phyloP scores from a whole-genome alignment of 495 filamentous ascomycete species.

The Xylaria curta region DNA sequence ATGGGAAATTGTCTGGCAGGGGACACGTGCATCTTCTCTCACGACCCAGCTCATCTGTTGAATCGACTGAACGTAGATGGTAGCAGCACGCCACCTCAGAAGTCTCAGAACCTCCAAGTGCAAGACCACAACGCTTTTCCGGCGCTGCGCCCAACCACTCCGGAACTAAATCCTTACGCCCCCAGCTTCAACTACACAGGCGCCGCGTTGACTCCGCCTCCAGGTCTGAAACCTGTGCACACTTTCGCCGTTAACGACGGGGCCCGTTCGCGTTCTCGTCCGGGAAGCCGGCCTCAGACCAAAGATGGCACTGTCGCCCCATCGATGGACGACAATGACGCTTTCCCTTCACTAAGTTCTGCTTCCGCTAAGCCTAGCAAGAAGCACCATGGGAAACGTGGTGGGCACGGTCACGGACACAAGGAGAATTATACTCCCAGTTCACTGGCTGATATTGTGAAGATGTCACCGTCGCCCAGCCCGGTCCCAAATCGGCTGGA shows the following conservation, averaged over 20 bases:
- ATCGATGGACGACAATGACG: slow-evolving; percentile 90
- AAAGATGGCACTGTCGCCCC: slow-evolving; percentile 71
- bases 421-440: slow-evolving; percentile 73
- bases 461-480: slow-evolving; percentile 72
- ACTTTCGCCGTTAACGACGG: slow-evolving; percentile 60
- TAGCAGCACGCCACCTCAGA: slow-evolving; percentile 64
- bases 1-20: slow-evolving; percentile 96
- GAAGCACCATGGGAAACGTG: slow-evolving; percentile 89
- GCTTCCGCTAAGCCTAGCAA: slow-evolving; percentile 79
- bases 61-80: slow-evolving; percentile 70
- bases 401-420: slow-evolving; percentile 73
- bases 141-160: slow-evolving; percentile 66
- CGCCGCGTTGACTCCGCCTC: slow-evolving; percentile 62
- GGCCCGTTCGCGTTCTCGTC: slow-evolving; percentile 79
- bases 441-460: slow-evolving; percentile 93
- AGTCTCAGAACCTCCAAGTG: slow-evolving; percentile 71
- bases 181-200: slow-evolving; percentile 58
- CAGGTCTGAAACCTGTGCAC: slow-evolving; percentile 62
- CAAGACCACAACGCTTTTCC: slow-evolving; percentile 93
- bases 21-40: slow-evolving; percentile 94
- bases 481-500: slow-evolving; percentile 53
- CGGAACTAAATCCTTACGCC: slow-evolving; percentile 66
- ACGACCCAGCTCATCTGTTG: slow-evolving; percentile 86
- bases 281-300: slow-evolving; percentile 82
- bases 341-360: slow-evolving; percentile 91